Evolutionary conservation across 140 eudicot genomes (phyloP), one percentile per base, ranked within the genome.

Genomic region (Erigeron philadelphicus): DNA sequence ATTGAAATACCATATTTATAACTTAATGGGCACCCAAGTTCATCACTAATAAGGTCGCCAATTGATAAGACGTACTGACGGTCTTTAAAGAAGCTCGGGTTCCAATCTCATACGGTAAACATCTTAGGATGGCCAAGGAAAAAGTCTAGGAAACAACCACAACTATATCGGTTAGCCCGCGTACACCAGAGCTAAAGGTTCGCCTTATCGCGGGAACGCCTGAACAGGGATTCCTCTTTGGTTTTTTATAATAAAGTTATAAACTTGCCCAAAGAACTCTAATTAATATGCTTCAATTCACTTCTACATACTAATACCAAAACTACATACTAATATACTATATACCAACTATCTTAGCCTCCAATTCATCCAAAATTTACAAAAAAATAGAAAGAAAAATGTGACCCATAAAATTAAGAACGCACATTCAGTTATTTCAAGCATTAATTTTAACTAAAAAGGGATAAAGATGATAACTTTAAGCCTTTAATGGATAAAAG

Each of bases 361-460:
- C 50, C 45, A 69, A 10, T 23, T 61, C 50, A 43, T 44, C 45
- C 17, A 9, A 60, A 31, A 23, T 4, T 17, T 9, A 58, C 9
- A 65, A 40, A 52, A 52, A 9, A 52, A 15, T 11, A 18, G 11
- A 16, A 5, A 9, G 60, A 4, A 35, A 12, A 8, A 40, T 13
- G 9, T 11, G 23, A 50, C 76, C 42, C 35, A 42, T 4, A 63
- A 15, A 44, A 18, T 38, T 42, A 53, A 46, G 6, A 52, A 21
- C 5, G 12, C 12, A 21, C 66, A 45, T 12, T 43, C 50, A 31
- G 11, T 52, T 7, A 62, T 41, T 76, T 31, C 46, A 31, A 4
- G 13, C 17, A 49, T 62, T 47, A 55, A 43, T 76, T 65, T 52
- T 42, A 15, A 76, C n/a, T 31, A 56, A 16, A 61, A 11, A 41